Conservation (phyloP, 768 basidiomycete genomes). For the Phylloporus sp. region DNA sequence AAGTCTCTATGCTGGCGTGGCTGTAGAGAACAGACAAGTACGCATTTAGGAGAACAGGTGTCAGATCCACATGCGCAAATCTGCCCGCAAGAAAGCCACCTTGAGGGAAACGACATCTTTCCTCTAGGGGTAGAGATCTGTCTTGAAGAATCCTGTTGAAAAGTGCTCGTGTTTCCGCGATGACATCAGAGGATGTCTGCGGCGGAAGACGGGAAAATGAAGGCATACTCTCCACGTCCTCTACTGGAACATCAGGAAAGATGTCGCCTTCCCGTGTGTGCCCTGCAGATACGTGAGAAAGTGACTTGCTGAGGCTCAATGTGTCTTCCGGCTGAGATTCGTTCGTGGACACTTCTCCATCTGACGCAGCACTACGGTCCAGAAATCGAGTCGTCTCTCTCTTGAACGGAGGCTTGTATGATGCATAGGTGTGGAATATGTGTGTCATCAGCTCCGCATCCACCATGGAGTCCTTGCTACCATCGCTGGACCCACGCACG, state of each 20-base stretch:
- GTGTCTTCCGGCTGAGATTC: slow-evolving; percentile 1
- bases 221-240: slow-evolving; percentile 4
- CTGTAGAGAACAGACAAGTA: slow-evolving; percentile 75
- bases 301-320: neutral
- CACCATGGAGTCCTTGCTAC: slow-evolving; percentile 32
- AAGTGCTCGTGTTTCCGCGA: slow-evolving; percentile 63
- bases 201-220: slow-evolving; percentile 56
- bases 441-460: slow-evolving; percentile 75
- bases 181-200: slow-evolving; percentile 64
- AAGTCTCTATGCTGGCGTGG: slow-evolving; percentile 47
- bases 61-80: slow-evolving; percentile 56
- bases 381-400: slow-evolving; percentile 45
- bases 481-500: slow-evolving; percentile 23
- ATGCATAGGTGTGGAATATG: slow-evolving; percentile 82
- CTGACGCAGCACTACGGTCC: slow-evolving; percentile 12
- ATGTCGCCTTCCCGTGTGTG: neutral
- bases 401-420: slow-evolving; percentile 68
- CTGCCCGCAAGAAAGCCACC: slow-evolving; percentile 25
- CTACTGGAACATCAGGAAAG: slow-evolving; percentile 3
- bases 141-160: slow-evolving; percentile 57
- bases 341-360: neutral
- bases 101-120: neutral
- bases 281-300: slow-evolving; percentile 1
- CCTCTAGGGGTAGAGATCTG: slow-evolving; percentile 6
- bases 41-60: slow-evolving; percentile 65